Evolutionary conservation across 257 asterid species (phyloP).

Genomic region (Paraleonurus japonicus): DNA sequence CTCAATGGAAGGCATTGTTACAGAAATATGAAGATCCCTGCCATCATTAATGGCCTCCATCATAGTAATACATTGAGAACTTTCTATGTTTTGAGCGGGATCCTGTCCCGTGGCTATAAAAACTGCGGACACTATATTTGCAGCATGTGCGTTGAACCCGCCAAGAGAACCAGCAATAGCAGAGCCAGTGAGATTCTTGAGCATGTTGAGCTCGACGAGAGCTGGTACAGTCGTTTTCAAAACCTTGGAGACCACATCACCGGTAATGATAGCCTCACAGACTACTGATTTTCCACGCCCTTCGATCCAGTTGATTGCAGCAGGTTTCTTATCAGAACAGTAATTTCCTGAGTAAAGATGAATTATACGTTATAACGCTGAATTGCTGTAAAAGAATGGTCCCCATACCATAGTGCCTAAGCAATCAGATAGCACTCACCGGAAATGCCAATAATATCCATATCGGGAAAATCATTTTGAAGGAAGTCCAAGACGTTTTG

Average conservation of each 20-base stretch:
- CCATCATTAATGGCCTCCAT: constrained; percentile 88
- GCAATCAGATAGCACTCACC: constrained; percentile 41
- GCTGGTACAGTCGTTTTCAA: constrained; percentile 68
- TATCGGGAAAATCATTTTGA: constrained; percentile 70
- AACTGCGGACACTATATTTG: constrained; percentile 88
- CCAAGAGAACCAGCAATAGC: constrained; percentile 97
- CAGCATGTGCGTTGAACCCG: constrained; percentile 92
- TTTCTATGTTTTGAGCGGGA: constrained; percentile 91
- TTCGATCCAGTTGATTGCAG: constrained; percentile 92
- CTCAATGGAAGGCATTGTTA: constrained; percentile 80
- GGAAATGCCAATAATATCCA: constrained; percentile 84
- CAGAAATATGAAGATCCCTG: constrained; percentile 81
- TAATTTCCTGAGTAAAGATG: constrained; percentile 55
- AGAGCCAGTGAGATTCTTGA: constrained; percentile 91
- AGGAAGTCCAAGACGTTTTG: constrained; percentile 83
- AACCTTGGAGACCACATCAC: constrained; percentile 69
- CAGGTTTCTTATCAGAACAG: constrained; percentile 94
- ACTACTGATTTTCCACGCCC: constrained; percentile 96
- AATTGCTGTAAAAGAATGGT: not conserved
- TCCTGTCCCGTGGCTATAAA: constrained; percentile 96
- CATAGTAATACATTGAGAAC: constrained; percentile 97
- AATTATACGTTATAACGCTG: too few species aligned
- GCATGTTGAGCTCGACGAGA: constrained; percentile 91
- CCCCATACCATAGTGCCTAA: not conserved
- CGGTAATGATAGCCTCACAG: constrained; percentile 69